These are phyloP conservation scores for Penicillium brasilianum DNA, from an alignment of 2,329 filamentous ascomycete species.

Conservation along the genomic window DNA sequence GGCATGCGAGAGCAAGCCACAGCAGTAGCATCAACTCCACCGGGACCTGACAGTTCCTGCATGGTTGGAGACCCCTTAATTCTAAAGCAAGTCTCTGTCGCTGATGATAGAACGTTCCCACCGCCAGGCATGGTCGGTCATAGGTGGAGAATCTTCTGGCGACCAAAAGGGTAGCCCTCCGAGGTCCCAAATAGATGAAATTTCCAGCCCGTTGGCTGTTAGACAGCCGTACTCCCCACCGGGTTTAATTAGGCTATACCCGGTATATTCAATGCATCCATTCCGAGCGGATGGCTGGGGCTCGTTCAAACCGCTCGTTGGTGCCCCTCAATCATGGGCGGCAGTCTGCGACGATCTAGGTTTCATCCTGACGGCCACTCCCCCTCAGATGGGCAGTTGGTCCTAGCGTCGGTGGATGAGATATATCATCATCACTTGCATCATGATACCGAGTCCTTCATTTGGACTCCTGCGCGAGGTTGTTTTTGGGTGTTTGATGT, in stretches of 20 bases:
- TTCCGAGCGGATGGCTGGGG: constrained; percentile 2
- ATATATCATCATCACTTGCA: constrained; percentile 12
- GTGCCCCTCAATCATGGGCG: constrained; percentile 29
- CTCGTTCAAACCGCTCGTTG: constrained; percentile 21
- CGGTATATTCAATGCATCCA: constrained; percentile 10
- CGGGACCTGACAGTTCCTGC: constrained; percentile 25
- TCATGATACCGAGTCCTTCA: background rate
- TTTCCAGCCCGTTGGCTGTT: constrained; percentile 15
- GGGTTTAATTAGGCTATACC: constrained; percentile 23
- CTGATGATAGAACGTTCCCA: constrained; percentile 16
- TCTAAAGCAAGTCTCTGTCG: constrained; percentile 24
- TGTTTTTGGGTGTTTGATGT: constrained; percentile 1
- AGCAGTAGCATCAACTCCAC: constrained; percentile 14
- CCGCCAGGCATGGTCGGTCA: constrained; percentile 17
- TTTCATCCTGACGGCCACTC: constrained; percentile 31
- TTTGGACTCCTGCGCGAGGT: constrained; percentile 4
- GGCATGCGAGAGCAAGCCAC: constrained; percentile 16
- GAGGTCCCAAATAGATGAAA: constrained; percentile 40
- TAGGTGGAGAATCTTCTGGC: constrained; percentile 31
- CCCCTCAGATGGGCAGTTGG: constrained; percentile 14
- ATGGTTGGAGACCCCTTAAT: constrained; percentile 22
- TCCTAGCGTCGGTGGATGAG: constrained; percentile 11
- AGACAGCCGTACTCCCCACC: background rate
- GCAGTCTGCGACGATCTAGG: constrained; percentile 35
- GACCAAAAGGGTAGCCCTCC: constrained; percentile 25